These are phyloP conservation scores for Citrus hindsii DNA, from an alignment of 345 rosid genomes.

Conservation along the genomic window DNA sequence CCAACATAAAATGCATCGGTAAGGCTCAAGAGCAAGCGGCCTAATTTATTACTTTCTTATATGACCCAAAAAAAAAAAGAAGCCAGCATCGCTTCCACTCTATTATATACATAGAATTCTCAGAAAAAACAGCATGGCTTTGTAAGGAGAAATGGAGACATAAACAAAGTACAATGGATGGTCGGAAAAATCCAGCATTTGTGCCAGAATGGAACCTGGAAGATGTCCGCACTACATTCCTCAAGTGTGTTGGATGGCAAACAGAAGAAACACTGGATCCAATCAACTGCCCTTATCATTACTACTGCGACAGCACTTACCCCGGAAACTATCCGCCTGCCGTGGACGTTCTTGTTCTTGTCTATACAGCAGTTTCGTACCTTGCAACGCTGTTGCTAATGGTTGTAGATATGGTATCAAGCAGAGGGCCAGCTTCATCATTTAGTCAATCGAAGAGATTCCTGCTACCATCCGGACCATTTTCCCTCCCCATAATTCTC, in stretches of 20 bases:
- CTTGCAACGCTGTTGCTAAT: slow-evolving; percentile 40
- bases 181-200: slow-evolving; percentile 12
- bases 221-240: slow-evolving; percentile 43
- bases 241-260: slow-evolving; percentile 81
- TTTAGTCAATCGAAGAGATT: slow-evolving; percentile 39
- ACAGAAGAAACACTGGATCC: slow-evolving; percentile 83
- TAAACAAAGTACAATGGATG: slow-evolving; percentile 15
- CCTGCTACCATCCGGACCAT: slow-evolving; percentile 68
- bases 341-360: slow-evolving; percentile 43
- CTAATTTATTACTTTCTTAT: too few relatives aligned
- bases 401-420: slow-evolving; percentile 29
- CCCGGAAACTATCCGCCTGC: slow-evolving; percentile 48
- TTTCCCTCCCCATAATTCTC: slow-evolving; percentile 59
- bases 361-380: slow-evolving; percentile 41
- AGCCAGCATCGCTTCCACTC: background rate
- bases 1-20: slow-evolving; percentile 43
- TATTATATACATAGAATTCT: too few relatives aligned
- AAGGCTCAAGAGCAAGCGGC: slow-evolving; percentile 20
- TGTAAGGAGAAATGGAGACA: slow-evolving; percentile 9
- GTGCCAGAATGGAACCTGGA: slow-evolving; percentile 36
- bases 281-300: slow-evolving; percentile 69
- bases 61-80: too few relatives aligned
- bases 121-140: background rate
- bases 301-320: slow-evolving; percentile 69
- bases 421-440: slow-evolving; percentile 19